These are phyloP conservation scores for Backusella circina DNA, from an alignment of 192 early-diverging fungal species.

Conservation along the genomic window DNA sequence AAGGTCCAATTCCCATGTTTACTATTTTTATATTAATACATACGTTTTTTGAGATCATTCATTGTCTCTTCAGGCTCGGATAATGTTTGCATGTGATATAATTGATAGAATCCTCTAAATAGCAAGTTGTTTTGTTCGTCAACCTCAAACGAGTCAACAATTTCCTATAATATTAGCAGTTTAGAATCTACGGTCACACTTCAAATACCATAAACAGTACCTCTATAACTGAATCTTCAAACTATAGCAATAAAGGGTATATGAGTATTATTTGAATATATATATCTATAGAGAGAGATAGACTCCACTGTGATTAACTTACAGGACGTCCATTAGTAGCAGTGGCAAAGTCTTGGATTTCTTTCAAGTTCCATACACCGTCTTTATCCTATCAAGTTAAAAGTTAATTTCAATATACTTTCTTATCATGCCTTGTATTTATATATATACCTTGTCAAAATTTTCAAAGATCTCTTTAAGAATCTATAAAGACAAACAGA, in stretches of 20 bases:
- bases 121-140: conserved; percentile 61
- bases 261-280: background rate
- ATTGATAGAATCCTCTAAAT: conserved; percentile 71
- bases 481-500: conserved; percentile 12
- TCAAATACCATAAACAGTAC: background rate
- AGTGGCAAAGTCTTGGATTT: conserved; percentile 45
- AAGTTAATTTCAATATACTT: background rate
- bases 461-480: conserved; percentile 33
- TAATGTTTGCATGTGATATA: conserved; percentile 72
- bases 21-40: background rate
- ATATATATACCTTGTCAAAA: conserved; percentile 31
- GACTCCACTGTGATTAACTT: conserved; percentile 4
- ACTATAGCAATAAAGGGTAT: background rate
- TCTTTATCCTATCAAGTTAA: conserved; percentile 31
- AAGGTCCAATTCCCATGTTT: background rate
- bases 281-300: no score
- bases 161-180: conserved; percentile 47
- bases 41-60: conserved; percentile 66
- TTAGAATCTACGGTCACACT: background rate
- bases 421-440: no score
- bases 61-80: conserved; percentile 71
- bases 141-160: conserved; percentile 62
- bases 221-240: conserved; percentile 12
- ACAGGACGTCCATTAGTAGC: conserved; percentile 50
- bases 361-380: conserved; percentile 37